Percentiles rank a stretch among this genome's conserved stretches.
Evolutionary conservation across 2,329 filamentous ascomycete genomes (phyloP).

Genomic region (Phialocephala subalpina): DNA sequence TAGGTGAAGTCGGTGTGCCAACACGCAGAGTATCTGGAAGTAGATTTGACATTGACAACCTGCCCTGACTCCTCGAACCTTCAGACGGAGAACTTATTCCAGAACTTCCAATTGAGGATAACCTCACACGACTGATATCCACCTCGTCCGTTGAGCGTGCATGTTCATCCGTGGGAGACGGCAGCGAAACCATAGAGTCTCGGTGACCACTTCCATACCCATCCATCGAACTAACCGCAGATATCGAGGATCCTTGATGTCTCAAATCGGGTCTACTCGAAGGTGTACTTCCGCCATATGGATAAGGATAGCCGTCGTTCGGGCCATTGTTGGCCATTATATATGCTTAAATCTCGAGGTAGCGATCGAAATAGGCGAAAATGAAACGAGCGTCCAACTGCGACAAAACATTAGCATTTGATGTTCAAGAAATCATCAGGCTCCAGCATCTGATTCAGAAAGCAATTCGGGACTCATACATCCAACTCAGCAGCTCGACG

Average conservation of each 20-base stretch:
- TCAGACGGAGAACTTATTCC: conserved; percentile 22
- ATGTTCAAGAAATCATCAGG: background rate
- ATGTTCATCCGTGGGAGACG: conserved; percentile 25
- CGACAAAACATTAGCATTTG: conserved; percentile 5
- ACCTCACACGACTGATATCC: conserved; percentile 38
- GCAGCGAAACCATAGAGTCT: conserved; percentile 34
- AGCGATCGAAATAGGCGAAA: background rate
- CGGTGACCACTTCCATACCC: conserved; percentile 26
- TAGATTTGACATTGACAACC: conserved; percentile 19
- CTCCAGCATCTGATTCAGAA: background rate
- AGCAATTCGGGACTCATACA: background rate
- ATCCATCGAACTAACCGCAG: conserved; percentile 31
- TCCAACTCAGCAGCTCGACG: background rate
- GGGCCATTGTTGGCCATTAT: conserved; percentile 37
- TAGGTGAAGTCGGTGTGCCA: conserved; percentile 33
- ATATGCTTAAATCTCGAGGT: conserved; percentile 4
- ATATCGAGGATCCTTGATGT: conserved; percentile 31
- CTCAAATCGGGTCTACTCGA: conserved; percentile 24
- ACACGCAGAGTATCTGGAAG: conserved; percentile 34
- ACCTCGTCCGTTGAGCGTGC: conserved; percentile 33
- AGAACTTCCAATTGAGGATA: conserved; percentile 27
- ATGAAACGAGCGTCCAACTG: conserved; percentile 18
- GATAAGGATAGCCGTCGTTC: conserved; percentile 31
- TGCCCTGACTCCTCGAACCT: conserved; percentile 20
- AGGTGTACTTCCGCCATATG: conserved; percentile 25